phyloP scores from a whole-genome alignment of 768 basidiomycete species.

The Hygrophorus russula region DNA sequence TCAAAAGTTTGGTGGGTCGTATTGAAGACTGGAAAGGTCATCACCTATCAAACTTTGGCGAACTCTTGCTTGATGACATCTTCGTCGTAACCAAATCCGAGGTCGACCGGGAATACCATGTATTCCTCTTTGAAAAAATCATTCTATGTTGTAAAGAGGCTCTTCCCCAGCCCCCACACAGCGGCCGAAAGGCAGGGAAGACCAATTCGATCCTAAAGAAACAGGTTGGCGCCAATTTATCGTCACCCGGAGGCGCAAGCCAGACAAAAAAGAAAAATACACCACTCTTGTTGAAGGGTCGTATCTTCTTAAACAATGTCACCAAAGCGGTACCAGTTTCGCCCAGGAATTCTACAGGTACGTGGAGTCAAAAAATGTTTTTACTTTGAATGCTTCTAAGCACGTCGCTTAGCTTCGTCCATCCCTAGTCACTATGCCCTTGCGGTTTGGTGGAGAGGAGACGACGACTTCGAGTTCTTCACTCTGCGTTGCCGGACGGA shows the following conservation, averaged over 20 bases:
- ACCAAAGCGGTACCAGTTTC: constrained; percentile 63
- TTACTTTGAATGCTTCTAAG: constrained; percentile 1
- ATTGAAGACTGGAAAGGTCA: constrained; percentile 99
- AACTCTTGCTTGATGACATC: constrained; percentile 87
- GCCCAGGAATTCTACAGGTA: constrained; percentile 50
- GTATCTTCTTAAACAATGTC: constrained; percentile 95
- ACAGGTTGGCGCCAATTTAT: constrained; percentile 38
- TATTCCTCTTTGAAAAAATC: constrained; percentile 98
- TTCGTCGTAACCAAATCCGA: constrained; percentile 95
- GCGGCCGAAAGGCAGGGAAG: constrained; percentile 65
- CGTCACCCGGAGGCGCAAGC: constrained; percentile 38
- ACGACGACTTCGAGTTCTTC: constrained; percentile 88
- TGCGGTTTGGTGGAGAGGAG: constrained; percentile 90
- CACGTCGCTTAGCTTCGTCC: constrained; percentile 26
- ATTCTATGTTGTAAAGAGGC: constrained; percentile 98
- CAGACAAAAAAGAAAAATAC: constrained; percentile 66
- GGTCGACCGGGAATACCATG: constrained; percentile 94
- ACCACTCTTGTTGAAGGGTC: constrained; percentile 82
- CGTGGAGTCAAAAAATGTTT: constrained; percentile 16
- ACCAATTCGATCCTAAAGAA: constrained; percentile 87
- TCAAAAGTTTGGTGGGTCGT: constrained; percentile 71
- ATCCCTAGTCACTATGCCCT: constrained; percentile 60
- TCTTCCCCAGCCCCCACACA: constrained; percentile 39
- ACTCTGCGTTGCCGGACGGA: constrained; percentile 87
- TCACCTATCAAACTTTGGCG: constrained; percentile 87